These are phyloP conservation scores for Sugiyamaella marilandica DNA, from an alignment of 805 yeast species.

Conservation along the genomic window DNA sequence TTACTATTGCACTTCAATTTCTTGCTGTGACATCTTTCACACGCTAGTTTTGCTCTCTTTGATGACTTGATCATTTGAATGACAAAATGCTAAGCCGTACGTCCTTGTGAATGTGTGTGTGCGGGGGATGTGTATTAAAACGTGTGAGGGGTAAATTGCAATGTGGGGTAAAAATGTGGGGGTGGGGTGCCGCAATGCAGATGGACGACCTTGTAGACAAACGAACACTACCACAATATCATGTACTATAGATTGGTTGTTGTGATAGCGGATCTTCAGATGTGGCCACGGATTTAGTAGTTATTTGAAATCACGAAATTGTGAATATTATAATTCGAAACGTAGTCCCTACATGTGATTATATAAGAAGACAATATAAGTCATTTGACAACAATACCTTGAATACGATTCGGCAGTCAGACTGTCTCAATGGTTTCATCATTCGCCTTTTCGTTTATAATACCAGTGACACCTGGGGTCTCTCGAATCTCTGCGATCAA, in stretches of 20 bases:
- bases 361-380: neutral
- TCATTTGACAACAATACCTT: neutral
- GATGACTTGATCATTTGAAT: neutral
- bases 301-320: too few species aligned
- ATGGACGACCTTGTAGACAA: too few species aligned
- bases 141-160: neutral
- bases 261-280: too few species aligned
- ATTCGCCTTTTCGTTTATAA: neutral
- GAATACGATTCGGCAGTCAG: neutral
- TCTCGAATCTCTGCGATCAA: constrained; percentile 7
- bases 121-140: neutral
- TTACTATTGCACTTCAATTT: constrained; percentile 10
- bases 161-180: constrained; percentile 4
- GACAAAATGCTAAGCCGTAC: too few species aligned
- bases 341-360: too few species aligned
- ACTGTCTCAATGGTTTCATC: neutral
- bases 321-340: too few species aligned
- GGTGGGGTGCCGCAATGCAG: too few species aligned
- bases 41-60: constrained; percentile 11
- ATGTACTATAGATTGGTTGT: too few species aligned
- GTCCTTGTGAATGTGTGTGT: too few species aligned
- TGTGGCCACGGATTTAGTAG: too few species aligned
- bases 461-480: neutral
- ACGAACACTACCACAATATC: too few species aligned
- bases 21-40: constrained; percentile 9